phyloP scores from a whole-genome alignment of 1,284 basidiomycete genomes.

The Apiotrichum veenhuisii region DNA sequence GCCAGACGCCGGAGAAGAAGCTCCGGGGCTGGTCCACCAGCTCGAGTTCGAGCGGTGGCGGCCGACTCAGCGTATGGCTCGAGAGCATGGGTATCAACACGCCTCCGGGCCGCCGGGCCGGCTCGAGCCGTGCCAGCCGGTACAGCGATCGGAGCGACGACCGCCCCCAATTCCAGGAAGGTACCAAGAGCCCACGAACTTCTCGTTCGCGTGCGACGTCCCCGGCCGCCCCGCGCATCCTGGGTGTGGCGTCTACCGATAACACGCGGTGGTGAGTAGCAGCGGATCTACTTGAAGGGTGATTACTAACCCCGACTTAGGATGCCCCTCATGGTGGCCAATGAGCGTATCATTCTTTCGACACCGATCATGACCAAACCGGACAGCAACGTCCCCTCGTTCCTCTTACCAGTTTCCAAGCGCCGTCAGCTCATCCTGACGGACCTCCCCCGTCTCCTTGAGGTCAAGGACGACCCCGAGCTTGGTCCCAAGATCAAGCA shows the following conservation, averaged over 20 bases:
- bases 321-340: slow-evolving; percentile 36
- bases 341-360: slow-evolving; percentile 47
- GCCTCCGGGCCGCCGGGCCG: slow-evolving; percentile 2
- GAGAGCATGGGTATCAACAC: slow-evolving; percentile 38
- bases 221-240: slow-evolving; percentile 1
- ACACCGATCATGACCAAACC: slow-evolving; percentile 46
- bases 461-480: slow-evolving; percentile 51
- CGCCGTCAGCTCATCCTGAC: slow-evolving; percentile 54
- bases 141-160: slow-evolving; percentile 13
- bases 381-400: slow-evolving; percentile 34
- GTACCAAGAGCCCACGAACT: slow-evolving; percentile 4
- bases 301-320: neutral
- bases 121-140: slow-evolving; percentile 12
- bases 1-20: slow-evolving; percentile 1
- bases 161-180: neutral
- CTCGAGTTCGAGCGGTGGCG: slow-evolving; percentile 31
- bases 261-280: slow-evolving; percentile 26
- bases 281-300: neutral
- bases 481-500: slow-evolving; percentile 16
- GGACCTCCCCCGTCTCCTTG: slow-evolving; percentile 54
- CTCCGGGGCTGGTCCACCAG: slow-evolving; percentile 27
- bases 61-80: slow-evolving; percentile 31
- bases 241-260: slow-evolving; percentile 11
- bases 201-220: slow-evolving; percentile 5
- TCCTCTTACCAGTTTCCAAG: slow-evolving; percentile 47